Evolutionary conservation across 345 rosid species (phyloP).

Genomic region (Atalantia buxifolia): DNA sequence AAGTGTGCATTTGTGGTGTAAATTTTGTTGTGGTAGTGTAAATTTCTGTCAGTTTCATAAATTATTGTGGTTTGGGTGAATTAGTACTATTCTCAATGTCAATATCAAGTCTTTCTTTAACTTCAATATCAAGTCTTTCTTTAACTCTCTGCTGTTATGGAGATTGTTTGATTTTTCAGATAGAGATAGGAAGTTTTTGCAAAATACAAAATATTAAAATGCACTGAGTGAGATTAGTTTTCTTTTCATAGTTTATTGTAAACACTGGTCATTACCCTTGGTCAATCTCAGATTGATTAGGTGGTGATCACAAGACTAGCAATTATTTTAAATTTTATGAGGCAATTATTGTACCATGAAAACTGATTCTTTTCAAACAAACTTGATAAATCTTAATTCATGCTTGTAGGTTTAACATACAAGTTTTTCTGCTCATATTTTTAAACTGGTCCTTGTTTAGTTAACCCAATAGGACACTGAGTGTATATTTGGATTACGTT

Average conservation of each 20-base stretch:
- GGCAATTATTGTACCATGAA: neutral
- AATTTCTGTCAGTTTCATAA: neutral
- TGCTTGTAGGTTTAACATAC: neutral
- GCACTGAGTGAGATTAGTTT: neutral
- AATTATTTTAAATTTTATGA: neutral
- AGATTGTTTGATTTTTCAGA: neutral
- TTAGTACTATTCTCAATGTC: neutral
- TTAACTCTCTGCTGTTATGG: neutral
- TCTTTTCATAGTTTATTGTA: neutral
- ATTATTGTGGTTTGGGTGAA: neutral
- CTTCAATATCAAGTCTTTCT: neutral
- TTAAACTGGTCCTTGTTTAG: neutral
- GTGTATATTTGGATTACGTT: neutral
- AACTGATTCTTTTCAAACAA: neutral
- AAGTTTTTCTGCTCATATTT: neutral
- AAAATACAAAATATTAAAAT: neutral
- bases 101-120: neutral
- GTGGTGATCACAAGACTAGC: neutral
- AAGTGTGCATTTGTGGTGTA: neutral
- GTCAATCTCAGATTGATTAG: neutral
- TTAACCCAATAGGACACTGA: neutral
- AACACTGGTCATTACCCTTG: neutral
- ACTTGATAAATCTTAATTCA: neutral
- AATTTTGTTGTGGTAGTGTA: neutral
- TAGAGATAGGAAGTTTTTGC: neutral